Conservation (phyloP, 2,329 filamentous ascomycete species). For the Pseudocercospora fuligena region DNA sequence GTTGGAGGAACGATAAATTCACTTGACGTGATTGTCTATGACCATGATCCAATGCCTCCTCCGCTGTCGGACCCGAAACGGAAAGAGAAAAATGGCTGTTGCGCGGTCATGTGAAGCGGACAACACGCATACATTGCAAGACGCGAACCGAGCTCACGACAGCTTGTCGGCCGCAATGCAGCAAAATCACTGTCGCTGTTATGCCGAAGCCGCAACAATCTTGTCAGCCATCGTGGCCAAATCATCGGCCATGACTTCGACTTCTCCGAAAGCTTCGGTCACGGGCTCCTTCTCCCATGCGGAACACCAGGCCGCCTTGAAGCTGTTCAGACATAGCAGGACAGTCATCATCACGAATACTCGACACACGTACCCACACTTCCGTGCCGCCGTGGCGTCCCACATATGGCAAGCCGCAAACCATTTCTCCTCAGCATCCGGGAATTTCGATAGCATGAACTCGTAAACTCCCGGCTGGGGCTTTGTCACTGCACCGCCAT, state of each 20-base stretch:
- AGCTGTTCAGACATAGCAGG: constrained; percentile 27
- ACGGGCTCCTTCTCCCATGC: constrained; percentile 57
- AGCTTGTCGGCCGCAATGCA: neutral
- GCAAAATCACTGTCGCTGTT: neutral
- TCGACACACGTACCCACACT: constrained; percentile 41
- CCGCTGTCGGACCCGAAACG: neutral
- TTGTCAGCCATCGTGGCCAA: constrained; percentile 7
- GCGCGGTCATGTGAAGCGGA: neutral
- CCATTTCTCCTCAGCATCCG: constrained; percentile 48
- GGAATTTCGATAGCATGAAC: constrained; percentile 48
- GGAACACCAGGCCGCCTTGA: constrained; percentile 59
- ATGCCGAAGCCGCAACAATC: neutral
- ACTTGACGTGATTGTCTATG: neutral
- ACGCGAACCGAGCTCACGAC: neutral
- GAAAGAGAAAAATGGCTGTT: neutral
- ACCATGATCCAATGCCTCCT: neutral
- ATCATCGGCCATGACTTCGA: constrained; percentile 10
- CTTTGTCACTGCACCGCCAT: constrained; percentile 48
- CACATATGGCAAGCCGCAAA: constrained; percentile 65
- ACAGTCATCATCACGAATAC: neutral
- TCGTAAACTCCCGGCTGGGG: constrained; percentile 54
- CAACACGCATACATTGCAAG: neutral
- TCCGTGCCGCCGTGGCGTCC: constrained; percentile 60
- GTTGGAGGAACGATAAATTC: neutral
- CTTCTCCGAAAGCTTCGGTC: constrained; percentile 52